Percentiles rank a stretch among this genome's conserved stretches.
These are phyloP conservation scores for Neonectria sp. DNA, from an alignment of 2,329 filamentous ascomycete genomes.

Conservation along the genomic window DNA sequence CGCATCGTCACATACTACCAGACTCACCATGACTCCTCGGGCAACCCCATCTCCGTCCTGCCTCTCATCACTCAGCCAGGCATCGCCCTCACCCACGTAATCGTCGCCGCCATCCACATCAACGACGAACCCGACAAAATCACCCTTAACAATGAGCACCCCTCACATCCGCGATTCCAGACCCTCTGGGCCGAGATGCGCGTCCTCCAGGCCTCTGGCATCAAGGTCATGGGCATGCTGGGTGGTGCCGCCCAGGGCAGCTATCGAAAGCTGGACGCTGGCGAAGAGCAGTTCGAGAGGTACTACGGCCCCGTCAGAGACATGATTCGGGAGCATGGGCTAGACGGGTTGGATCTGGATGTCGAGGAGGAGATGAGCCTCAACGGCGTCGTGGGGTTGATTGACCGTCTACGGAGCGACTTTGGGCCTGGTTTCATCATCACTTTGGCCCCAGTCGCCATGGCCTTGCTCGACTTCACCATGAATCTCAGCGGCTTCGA, in stretches of 20 bases:
- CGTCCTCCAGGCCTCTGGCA: constrained; percentile 78
- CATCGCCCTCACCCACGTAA: constrained; percentile 81
- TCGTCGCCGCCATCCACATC: constrained; percentile 89
- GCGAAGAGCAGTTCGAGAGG: constrained; percentile 74
- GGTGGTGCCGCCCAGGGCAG: constrained; percentile 87
- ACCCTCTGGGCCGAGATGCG: constrained; percentile 85
- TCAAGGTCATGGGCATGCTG: constrained; percentile 89
- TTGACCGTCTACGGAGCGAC: constrained; percentile 77
- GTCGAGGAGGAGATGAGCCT: constrained; percentile 85
- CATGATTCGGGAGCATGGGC: constrained; percentile 71
- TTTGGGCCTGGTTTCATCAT: constrained; percentile 82
- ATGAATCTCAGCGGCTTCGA: constrained; percentile 85
- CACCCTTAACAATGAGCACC: constrained; percentile 85
- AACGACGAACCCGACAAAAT: constrained; percentile 77
- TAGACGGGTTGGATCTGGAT: constrained; percentile 84
- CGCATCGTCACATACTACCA: constrained; percentile 69
- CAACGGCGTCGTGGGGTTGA: constrained; percentile 74
- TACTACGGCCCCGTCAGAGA: constrained; percentile 80
- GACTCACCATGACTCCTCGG: constrained; percentile 64
- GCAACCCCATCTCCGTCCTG: constrained; percentile 66
- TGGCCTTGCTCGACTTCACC: constrained; percentile 71
- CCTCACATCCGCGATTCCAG: constrained; percentile 76
- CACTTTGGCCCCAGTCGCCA: constrained; percentile 86
- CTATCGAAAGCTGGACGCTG: constrained; percentile 72
- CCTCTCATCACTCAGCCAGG: constrained; percentile 64